Conservation (phyloP, 768 basidiomycete genomes). For the Lactarius sanguifluus region DNA sequence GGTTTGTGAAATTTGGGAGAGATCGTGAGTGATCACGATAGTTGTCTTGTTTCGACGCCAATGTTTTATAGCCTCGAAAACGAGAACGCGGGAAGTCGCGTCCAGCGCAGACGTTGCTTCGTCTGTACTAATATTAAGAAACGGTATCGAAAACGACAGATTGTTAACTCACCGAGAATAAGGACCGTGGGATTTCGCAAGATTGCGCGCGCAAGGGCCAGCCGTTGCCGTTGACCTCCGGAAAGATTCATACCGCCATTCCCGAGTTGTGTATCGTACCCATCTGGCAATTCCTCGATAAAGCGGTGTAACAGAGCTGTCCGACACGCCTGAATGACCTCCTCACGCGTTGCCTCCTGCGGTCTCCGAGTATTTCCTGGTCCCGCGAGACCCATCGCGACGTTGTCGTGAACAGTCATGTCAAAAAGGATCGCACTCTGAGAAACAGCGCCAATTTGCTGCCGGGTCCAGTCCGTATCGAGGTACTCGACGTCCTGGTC, state of each 20-base stretch:
- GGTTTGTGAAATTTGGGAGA: conserved; percentile 67
- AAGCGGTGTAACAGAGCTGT: conserved; percentile 88
- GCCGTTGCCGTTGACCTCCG: conserved; percentile 89
- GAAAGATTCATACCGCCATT: conserved; percentile 74
- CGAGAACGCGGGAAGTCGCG: conserved; percentile 79
- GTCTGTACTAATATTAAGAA: conserved; percentile 44
- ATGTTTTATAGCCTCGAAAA: conserved; percentile 67
- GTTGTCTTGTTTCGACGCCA: conserved; percentile 83
- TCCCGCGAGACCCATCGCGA: conserved; percentile 72
- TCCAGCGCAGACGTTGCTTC: conserved; percentile 86
- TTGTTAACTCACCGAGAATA: conserved; percentile 71
- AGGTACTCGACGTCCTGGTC: conserved; percentile 77
- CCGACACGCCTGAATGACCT: conserved; percentile 82
- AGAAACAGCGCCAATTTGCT: conserved; percentile 71
- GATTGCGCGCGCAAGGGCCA: conserved; percentile 85
- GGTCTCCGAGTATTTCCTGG: conserved; percentile 40
- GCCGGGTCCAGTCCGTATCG: conserved; percentile 65
- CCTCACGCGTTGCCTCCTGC: conserved; percentile 55
- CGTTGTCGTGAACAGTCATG: conserved; percentile 79
- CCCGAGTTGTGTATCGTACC: conserved; percentile 83
- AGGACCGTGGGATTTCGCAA: conserved; percentile 85
- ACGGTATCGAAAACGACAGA: background rate
- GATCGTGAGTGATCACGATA: conserved; percentile 94
- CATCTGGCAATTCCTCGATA: conserved; percentile 75
- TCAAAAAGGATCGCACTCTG: conserved; percentile 84